These are phyloP conservation scores for Taphrina betulina DNA, from an alignment of 1,139 yeast species.

Conservation along the genomic window DNA sequence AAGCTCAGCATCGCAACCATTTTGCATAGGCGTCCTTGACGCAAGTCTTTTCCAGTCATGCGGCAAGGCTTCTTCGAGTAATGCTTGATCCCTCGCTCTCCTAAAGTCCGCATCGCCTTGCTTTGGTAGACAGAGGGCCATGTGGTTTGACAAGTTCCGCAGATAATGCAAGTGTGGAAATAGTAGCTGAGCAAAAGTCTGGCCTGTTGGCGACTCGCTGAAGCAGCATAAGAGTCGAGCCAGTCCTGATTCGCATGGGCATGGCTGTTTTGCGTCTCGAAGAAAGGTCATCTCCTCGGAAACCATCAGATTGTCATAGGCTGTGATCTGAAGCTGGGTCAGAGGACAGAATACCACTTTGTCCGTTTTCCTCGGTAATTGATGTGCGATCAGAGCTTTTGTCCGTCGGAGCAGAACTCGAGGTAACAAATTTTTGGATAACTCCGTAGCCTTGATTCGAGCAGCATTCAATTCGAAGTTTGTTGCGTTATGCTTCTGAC, in stretches of 20 bases:
- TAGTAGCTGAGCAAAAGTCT: slow-evolving; percentile 96
- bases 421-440: slow-evolving; percentile 79
- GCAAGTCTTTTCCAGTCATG: slow-evolving; percentile 28
- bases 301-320: slow-evolving; percentile 86
- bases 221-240: slow-evolving; percentile 94
- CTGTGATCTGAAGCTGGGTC: slow-evolving; percentile 87
- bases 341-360: slow-evolving; percentile 85
- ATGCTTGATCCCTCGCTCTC: slow-evolving; percentile 68
- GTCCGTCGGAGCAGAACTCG: slow-evolving; percentile 81
- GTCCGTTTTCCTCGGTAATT: slow-evolving; percentile 81
- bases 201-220: slow-evolving; percentile 94
- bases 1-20: slow-evolving; percentile 36
- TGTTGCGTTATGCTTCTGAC: slow-evolving; percentile 73
- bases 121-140: slow-evolving; percentile 72
- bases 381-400: slow-evolving; percentile 77
- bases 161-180: slow-evolving; percentile 87
- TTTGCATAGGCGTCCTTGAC: slow-evolving; percentile 32
- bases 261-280: slow-evolving; percentile 82
- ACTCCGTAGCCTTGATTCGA: slow-evolving; percentile 72
- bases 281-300: slow-evolving; percentile 95
- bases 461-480: slow-evolving; percentile 82
- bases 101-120: slow-evolving; percentile 50
- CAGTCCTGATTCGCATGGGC: slow-evolving; percentile 92
- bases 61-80: slow-evolving; percentile 35
- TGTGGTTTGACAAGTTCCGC: slow-evolving; percentile 88